Conservation (phyloP, 306 rosid genomes). For the Rubus idaeus region DNA sequence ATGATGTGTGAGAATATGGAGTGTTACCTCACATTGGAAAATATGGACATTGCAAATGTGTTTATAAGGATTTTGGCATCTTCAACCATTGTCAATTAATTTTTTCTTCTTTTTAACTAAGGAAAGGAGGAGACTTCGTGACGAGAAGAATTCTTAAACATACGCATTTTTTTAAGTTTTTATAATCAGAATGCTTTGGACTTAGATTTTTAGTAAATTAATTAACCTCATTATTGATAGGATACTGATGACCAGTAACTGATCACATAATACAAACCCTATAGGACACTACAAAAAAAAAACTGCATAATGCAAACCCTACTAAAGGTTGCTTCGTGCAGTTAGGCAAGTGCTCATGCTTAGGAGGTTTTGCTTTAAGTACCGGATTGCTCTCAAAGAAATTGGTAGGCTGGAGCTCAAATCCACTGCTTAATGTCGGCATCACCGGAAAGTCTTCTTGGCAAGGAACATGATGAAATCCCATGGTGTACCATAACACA, state of each 20-base stretch:
- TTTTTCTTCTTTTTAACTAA: no score
- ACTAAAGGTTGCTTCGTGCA: conserved; percentile 5
- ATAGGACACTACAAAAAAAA: not conserved
- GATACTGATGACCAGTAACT: not conserved
- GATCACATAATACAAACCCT: not conserved
- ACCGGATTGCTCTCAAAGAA: conserved; percentile 73
- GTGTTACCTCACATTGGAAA: no score
- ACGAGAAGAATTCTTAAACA: no score
- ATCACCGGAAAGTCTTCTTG: conserved; percentile 71
- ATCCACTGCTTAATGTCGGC: conserved; percentile 49
- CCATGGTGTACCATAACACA: conserved; percentile 58
- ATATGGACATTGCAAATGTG: no score
- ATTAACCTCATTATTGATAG: not conserved
- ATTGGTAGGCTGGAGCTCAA: conserved; percentile 69
- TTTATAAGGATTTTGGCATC: no score
- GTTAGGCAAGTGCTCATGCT: conserved; percentile 9
- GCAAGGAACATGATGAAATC: conserved; percentile 63
- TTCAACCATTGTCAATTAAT: no score
- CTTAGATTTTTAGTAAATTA: no score
- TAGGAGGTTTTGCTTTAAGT: conserved; percentile 40
- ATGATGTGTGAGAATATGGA: no score
- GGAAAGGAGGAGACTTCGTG: no score
- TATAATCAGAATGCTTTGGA: no score
- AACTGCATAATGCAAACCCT: not conserved
- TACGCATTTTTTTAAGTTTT: no score